Evolutionary conservation across 306 rosid species (phyloP).

Genomic region (Hippophae tibetana): DNA sequence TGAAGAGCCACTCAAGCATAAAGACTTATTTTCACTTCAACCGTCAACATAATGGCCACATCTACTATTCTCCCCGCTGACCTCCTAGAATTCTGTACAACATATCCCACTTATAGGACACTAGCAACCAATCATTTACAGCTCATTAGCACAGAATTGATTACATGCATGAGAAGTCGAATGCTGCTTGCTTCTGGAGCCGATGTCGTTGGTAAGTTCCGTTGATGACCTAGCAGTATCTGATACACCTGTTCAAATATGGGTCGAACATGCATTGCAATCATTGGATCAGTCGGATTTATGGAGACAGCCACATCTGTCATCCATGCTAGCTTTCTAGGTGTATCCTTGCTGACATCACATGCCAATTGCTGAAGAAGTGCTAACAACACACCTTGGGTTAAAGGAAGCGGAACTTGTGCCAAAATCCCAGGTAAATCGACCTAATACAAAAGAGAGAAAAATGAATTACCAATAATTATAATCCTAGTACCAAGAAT

Average conservation of each 20-base stretch:
- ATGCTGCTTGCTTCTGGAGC: slow-evolving; percentile 42
- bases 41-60: no score
- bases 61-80: slow-evolving; percentile 19
- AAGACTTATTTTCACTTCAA: no score
- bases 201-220: slow-evolving; percentile 32
- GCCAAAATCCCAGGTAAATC: slow-evolving; percentile 47
- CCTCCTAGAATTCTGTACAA: slow-evolving; percentile 36
- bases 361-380: slow-evolving; percentile 64
- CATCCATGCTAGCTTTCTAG: slow-evolving; percentile 57
- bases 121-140: slow-evolving; percentile 44
- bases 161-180: slow-evolving; percentile 65
- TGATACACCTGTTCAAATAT: slow-evolving; percentile 50
- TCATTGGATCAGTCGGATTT: slow-evolving; percentile 49
- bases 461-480: slow-evolving; percentile 1
- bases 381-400: slow-evolving; percentile 66
- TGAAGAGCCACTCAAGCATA: no score
- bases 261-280: slow-evolving; percentile 33
- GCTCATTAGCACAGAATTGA: slow-evolving; percentile 52
- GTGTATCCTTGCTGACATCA: slow-evolving; percentile 36
- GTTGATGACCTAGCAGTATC: slow-evolving; percentile 35
- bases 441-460: slow-evolving; percentile 33
- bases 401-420: slow-evolving; percentile 46
- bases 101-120: slow-evolving; percentile 18
- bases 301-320: slow-evolving; percentile 51
- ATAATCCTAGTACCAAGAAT: not conserved